phyloP scores from a whole-genome alignment of 2,329 filamentous ascomycete species.

The Penicillium sp. region DNA sequence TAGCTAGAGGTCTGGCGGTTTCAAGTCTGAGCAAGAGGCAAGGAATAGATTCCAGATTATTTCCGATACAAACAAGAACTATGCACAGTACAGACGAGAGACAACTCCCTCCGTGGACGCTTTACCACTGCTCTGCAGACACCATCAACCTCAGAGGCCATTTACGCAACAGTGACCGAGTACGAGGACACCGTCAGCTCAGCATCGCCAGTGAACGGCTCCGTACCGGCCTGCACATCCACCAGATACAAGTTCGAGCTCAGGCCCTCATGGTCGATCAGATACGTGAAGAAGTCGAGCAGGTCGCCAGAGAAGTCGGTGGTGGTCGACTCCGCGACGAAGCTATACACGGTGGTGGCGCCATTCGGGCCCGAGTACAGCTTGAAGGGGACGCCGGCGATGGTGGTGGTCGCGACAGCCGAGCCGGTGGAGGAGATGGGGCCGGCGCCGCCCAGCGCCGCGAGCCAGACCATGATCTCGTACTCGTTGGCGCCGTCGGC shows the following conservation, averaged over 20 bases:
- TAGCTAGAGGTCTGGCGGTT: too few species aligned
- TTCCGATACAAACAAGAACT: too few species aligned
- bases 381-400: conserved; percentile 56
- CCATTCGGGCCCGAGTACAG: conserved; percentile 62
- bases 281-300: conserved; percentile 57
- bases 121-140: not conserved
- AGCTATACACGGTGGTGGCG: conserved; percentile 58
- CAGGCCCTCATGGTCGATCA: conserved; percentile 43
- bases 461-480: conserved; percentile 67
- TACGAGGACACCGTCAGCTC: conserved; percentile 31
- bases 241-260: conserved; percentile 52
- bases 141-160: not conserved
- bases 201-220: conserved; percentile 36
- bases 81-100: too few species aligned
- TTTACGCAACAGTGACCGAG: conserved; percentile 29
- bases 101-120: too few species aligned
- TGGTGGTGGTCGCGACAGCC: conserved; percentile 53
- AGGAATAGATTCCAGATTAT: too few species aligned
- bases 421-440: conserved; percentile 53
- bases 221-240: conserved; percentile 44
- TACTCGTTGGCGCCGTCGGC: conserved; percentile 51
- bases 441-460: conserved; percentile 56
- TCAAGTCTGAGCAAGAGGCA: too few species aligned
- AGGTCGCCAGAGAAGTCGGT: conserved; percentile 58
- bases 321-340: conserved; percentile 51